Base-by-base conservation (phyloP, 2,329 filamentous ascomycete species). In the Camillea tinctor region DNA sequence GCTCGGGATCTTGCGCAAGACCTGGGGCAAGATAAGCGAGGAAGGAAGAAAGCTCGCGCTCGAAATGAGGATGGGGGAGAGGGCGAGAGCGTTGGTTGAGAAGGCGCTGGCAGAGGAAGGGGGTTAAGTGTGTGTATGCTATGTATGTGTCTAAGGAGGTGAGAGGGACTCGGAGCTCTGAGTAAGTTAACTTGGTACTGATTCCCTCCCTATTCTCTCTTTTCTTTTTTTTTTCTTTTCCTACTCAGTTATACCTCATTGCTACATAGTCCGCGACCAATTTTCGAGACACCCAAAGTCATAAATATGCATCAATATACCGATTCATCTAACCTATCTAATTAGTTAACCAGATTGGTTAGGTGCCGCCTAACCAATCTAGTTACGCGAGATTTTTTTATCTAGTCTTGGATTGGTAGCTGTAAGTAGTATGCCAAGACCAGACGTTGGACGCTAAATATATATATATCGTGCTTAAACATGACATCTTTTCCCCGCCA, bases 21-120 rank as follows among this genome's bases (percentile, higher is more conserved):
- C 89, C 15, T 92, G 89, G 89, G 86, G 69, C 53, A 92, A 92
- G 80, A 92, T 92, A 89, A 85, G 84, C 54, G 80, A 83, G 40
- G 74, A 74, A 60, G 89, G 89, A 0, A 79, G 82, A 63, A 80
- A 84, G 66, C 73, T 92, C 73, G 90, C 89, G n/a, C 71, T 91
- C 66, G 75, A 77, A 63, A 87, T 92, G 76, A 76, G 84, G 17
- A 81, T 91, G 76, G 87, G 85, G 57, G 87, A 87, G 20, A 77
- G 84, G 64, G 87, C 84, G 57, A 84, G 80, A 74, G 77, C 74
- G 62, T 74, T 93, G 74, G 83, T 92, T 61, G 79, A 76, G 56
- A 89, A 84, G 75, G 89, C 89, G 17, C 71, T 92, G 63, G 75
- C n/a, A n/a, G n/a, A n/a, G n/a, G n/a, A n/a, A n/a, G n/a, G 66